A percentile compares a stretch with the other conserved stretches of the same genome.
phyloP scores from a whole-genome alignment of 176 grass and related monocot genomes.

The Poa pratensis region DNA sequence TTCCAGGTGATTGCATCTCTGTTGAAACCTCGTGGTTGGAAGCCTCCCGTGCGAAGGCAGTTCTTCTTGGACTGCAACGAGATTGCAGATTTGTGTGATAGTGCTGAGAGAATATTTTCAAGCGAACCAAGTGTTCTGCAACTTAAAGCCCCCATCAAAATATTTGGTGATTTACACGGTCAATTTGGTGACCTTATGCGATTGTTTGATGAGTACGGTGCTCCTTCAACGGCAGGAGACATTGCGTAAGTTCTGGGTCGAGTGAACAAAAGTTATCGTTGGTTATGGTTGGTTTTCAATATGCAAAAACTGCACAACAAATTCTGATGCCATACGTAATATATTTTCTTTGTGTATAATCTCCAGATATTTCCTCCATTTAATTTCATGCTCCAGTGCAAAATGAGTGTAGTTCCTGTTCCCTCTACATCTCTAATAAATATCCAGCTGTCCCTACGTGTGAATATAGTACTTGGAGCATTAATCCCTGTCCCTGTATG shows the following conservation, averaged over 20 bases:
- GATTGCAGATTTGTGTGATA: slow-evolving; percentile 96
- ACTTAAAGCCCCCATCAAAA: slow-evolving; percentile 95
- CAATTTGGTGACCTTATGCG: slow-evolving; percentile 99
- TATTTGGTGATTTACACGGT: slow-evolving; percentile 97
- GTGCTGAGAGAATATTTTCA: slow-evolving; percentile 95
- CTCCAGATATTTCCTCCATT: not conserved
- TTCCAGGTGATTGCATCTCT: slow-evolving; percentile 86
- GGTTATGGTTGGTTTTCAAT: slow-evolving; percentile 2
- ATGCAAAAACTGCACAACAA: slow-evolving; percentile 20
- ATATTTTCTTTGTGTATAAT: slow-evolving; percentile 20
- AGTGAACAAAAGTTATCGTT: not conserved
- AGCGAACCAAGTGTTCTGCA: slow-evolving; percentile 90
- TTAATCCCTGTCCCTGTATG: not conserved
- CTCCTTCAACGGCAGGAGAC: slow-evolving; percentile 98
- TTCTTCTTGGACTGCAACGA: slow-evolving; percentile 99
- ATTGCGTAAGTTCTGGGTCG: slow-evolving; percentile 74
- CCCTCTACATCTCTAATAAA: not conserved
- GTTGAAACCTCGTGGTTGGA: slow-evolving; percentile 97
- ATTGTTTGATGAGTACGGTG: slow-evolving; percentile 96
- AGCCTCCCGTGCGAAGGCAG: slow-evolving; percentile 89
- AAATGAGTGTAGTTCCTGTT: not conserved
- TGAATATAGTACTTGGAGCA: not conserved
- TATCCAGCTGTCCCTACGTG: not conserved
- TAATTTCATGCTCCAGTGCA: not conserved
- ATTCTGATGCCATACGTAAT: slow-evolving; percentile 27